Percentiles rank a stretch among this genome's conserved stretches.
phyloP scores from a whole-genome alignment of 768 basidiomycete species.

The Trametes elegans region DNA sequence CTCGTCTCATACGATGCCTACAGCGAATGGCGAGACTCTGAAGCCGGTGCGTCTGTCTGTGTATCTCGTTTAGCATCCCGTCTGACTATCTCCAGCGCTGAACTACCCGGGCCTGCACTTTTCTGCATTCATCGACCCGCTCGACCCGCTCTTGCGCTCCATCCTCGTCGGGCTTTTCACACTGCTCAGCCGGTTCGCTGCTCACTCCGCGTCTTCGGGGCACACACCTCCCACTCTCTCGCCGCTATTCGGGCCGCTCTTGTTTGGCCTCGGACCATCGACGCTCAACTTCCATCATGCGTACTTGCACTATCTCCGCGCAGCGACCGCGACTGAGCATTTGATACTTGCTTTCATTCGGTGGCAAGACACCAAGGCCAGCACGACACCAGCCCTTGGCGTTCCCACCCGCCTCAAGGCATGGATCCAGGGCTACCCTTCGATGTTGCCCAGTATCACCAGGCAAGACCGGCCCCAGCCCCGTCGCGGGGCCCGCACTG shows the following conservation, averaged over 20 bases:
- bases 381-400: slow-evolving; percentile 49
- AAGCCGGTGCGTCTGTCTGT: slow-evolving; percentile 59
- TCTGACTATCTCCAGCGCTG: slow-evolving; percentile 38
- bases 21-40: slow-evolving; percentile 74
- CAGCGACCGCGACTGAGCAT: slow-evolving; percentile 89
- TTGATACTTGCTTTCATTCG: slow-evolving; percentile 88
- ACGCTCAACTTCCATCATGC: slow-evolving; percentile 52
- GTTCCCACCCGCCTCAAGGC: slow-evolving; percentile 86
- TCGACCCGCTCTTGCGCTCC: slow-evolving; percentile 53
- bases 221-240: slow-evolving; percentile 91
- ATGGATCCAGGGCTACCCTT: slow-evolving; percentile 89
- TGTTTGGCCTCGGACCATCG: slow-evolving; percentile 75
- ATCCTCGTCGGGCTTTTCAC: slow-evolving; percentile 70
- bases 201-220: slow-evolving; percentile 81
- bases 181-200: slow-evolving; percentile 79
- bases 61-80: background rate
- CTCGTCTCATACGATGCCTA: slow-evolving; percentile 86
- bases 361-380: slow-evolving; percentile 59
- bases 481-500: slow-evolving; percentile 71
- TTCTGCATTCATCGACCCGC: slow-evolving; percentile 56
- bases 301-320: slow-evolving; percentile 72
- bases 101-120: slow-evolving; percentile 75
- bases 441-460: slow-evolving; percentile 66
- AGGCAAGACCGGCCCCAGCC: slow-evolving; percentile 57
- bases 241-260: slow-evolving; percentile 81